A percentile compares a stretch with the other conserved stretches of the same genome.
phyloP scores from a whole-genome alignment of 768 basidiomycete species.

The Agaricus sinodeliciosus region DNA sequence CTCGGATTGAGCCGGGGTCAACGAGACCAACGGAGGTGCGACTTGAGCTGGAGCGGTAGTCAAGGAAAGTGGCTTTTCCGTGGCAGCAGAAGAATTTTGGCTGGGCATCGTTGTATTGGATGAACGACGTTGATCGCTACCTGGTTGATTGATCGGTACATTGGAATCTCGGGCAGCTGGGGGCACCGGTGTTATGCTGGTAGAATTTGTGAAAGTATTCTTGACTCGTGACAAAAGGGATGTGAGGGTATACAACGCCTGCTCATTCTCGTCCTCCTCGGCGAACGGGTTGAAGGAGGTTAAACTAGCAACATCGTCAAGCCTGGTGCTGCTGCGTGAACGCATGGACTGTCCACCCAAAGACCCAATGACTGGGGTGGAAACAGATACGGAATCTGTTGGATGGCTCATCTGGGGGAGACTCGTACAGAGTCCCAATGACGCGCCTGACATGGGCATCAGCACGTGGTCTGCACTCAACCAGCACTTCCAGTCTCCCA shows the following conservation, averaged over 20 bases:
- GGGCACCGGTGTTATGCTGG: slow-evolving; percentile 29
- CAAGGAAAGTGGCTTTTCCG: slow-evolving; percentile 57
- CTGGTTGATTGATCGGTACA: slow-evolving; percentile 22
- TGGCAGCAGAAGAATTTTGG: slow-evolving; percentile 38
- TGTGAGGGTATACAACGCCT: slow-evolving; percentile 78
- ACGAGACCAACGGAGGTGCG: slow-evolving; percentile 79
- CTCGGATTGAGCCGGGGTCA: slow-evolving; percentile 82
- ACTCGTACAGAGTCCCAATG: neutral
- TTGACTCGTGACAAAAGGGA: slow-evolving; percentile 78
- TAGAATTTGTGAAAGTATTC: slow-evolving; percentile 62
- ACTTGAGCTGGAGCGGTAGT: slow-evolving; percentile 45
- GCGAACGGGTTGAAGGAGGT: slow-evolving; percentile 90
- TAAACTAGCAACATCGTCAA: slow-evolving; percentile 63
- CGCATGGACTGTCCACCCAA: slow-evolving; percentile 41
- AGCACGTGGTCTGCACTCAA: neutral
- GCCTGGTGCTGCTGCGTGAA: slow-evolving; percentile 57
- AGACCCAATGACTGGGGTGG: slow-evolving; percentile 28
- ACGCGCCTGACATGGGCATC: neutral
- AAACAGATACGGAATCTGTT: slow-evolving; percentile 22
- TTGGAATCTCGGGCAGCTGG: slow-evolving; percentile 25
- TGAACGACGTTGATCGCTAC: slow-evolving; percentile 53
- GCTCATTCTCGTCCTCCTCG: slow-evolving; percentile 89
- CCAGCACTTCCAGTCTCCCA: neutral
- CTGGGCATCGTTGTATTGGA: slow-evolving; percentile 40
- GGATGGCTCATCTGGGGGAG: slow-evolving; percentile 4